Base-by-base conservation (phyloP, 1,284 basidiomycete genomes). In the Neolentinus lepideus region DNA sequence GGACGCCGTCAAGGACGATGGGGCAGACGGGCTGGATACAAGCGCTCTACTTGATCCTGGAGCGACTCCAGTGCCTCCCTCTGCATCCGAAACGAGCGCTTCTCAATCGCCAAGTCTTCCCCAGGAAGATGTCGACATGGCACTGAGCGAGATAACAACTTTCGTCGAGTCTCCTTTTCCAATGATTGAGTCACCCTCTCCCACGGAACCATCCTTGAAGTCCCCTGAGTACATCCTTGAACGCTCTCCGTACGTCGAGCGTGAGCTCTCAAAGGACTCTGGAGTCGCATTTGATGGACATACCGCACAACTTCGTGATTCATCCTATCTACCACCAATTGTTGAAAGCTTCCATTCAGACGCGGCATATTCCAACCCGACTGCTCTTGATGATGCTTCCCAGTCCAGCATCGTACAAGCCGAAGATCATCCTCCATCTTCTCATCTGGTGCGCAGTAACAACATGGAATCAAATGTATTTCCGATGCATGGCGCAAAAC, bases 1-100 rank as follows among this genome's bases (percentile, higher is more conserved):
- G 2, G 59, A 54, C 2, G 59, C 51, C 6, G 58, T 31, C 2
- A 62, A 61, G 12, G 54, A 52, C 10, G 57, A 54, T 19, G 56
- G 56, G 38, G 57, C 50, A 31, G 45, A 54, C n/a, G 48, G 26
- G 27, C 9, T 25, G 14, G 27, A 29, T 50, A 50, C 47, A n/a
- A 50, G 47, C n/a, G 47, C 47, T n/a, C 27, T 52, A 19, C n/a
- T 21, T 16, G 27, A n/a, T 36, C 24, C 25, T n/a, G 52, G 10
- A 54, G 53, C 8, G 8, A 16, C 6, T 14, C 16, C 19, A 4
- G 38, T 24, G 9, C 27, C 29, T 31, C 19, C 8, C 24, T 27
- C 53, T 24, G 19, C 53, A 22, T 54, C 53, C 6, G 53, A 46
- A 25, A 16, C 9, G 16, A 38, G 22, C 16, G 48, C 26, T 11